Conservation (phyloP, 495 filamentous ascomycete genomes). For the Aspergillus panamensis region DNA sequence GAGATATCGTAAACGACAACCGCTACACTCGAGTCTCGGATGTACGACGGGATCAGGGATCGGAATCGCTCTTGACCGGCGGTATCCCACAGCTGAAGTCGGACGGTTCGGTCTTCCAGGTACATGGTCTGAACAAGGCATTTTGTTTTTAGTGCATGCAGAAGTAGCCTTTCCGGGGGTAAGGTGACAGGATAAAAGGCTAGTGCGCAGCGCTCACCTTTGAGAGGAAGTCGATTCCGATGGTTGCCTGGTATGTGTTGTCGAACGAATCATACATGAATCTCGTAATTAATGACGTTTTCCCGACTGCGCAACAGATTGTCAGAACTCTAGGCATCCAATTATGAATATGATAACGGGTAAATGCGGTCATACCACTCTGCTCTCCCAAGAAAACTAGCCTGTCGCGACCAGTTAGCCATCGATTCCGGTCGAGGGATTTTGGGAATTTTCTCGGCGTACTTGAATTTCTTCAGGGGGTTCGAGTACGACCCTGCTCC, state of each 20-base stretch:
- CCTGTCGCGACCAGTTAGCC: constrained; percentile 45
- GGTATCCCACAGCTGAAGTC: constrained; percentile 97
- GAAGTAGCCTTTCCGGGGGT: neutral
- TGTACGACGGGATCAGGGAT: constrained; percentile 95
- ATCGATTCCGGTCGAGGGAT: neutral
- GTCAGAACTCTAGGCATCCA: constrained; percentile 16
- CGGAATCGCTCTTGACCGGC: constrained; percentile 97
- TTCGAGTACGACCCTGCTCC: constrained; percentile 91
- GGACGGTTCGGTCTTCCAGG: constrained; percentile 95
- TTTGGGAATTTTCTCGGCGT: constrained; percentile 22
- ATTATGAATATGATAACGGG: neutral
- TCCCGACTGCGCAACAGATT: constrained; percentile 65
- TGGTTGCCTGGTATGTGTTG: constrained; percentile 99
- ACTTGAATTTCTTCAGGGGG: constrained; percentile 99
- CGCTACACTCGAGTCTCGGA: constrained; percentile 92
- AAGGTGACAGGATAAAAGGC: neutral
- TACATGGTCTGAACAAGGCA: constrained; percentile 79
- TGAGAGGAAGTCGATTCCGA: constrained; percentile 98
- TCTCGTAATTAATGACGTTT: constrained; percentile 96
- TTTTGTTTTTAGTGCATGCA: neutral
- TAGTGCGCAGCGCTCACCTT: constrained; percentile 57
- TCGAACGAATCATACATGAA: constrained; percentile 99
- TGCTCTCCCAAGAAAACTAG: constrained; percentile 97
- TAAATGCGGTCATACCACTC: constrained; percentile 64
- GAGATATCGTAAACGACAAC: constrained; percentile 99